Evolutionary conservation across 805 yeast species (phyloP).

Genomic region (Yarrowia porcina): DNA sequence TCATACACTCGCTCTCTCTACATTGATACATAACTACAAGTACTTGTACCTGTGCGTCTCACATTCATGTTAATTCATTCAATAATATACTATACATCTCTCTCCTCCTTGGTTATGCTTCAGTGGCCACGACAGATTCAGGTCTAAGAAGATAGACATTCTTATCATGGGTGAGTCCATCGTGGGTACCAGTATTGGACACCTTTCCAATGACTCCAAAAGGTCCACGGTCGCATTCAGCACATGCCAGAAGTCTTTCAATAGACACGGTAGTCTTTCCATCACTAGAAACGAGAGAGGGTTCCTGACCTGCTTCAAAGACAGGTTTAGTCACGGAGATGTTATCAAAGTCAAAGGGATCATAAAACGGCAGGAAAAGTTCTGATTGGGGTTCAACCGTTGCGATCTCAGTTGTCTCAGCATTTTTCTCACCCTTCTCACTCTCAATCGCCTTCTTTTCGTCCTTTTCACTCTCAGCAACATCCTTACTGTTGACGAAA

Average conservation of each 20-base stretch:
- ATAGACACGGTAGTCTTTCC: constrained; percentile 16
- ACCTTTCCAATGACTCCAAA: constrained; percentile 21
- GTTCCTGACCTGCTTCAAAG: neutral
- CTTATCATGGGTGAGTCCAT: constrained; percentile 11
- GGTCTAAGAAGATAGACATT: constrained; percentile 18
- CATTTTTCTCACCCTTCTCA: neutral
- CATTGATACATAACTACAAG: too few species aligned
- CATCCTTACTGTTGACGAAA: constrained; percentile 4
- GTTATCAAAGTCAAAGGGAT: constrained; percentile 24
- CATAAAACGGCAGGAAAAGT: constrained; percentile 7
- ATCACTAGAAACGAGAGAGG: neutral
- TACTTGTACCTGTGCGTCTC: too few species aligned
- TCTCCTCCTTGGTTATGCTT: neutral
- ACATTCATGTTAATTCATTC: neutral
- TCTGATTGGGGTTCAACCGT: neutral
- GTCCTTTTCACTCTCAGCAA: neutral
- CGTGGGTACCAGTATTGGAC: neutral
- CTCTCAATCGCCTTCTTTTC: neutral
- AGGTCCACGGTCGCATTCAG: constrained; percentile 23
- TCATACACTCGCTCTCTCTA: too few species aligned
- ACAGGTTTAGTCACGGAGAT: constrained; percentile 22
- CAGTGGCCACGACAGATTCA: neutral
- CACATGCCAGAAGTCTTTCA: constrained; percentile 20
- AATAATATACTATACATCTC: neutral
- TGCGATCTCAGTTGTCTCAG: neutral